Base-by-base conservation (phyloP, 2,329 filamentous ascomycete genomes). In the Neonectria coccinea region DNA sequence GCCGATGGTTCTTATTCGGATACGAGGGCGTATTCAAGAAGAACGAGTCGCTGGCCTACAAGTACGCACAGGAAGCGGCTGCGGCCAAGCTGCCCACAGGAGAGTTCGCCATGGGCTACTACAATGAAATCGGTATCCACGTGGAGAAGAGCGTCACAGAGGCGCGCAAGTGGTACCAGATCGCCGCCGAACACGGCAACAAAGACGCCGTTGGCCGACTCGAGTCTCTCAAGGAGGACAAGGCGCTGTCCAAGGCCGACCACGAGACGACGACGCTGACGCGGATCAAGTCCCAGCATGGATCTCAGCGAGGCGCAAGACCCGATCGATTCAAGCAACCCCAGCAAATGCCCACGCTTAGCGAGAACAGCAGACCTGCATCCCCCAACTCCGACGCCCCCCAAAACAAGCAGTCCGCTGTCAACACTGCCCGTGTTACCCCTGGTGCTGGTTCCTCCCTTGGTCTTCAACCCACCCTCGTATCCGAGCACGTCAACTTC, bases 1-100 rank as follows among this genome's bases (percentile, higher is more conserved):
- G 95, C 79, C 96, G 97, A 79, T 99, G 96, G 96, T 99, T 98
- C 76, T 85, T 99, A 29, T 98, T 97, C 74, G 96, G 96, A 3
- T 94, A 96, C 69, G 95, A 98, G 70, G 91, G 91, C 22, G 86
- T 97, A 7, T 97, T 99, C 75, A 88, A 92, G 65, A 98, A 98
- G 85, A 98, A 97, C 74, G 96, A 99, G 79, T 92, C 95, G 76
- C 82, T 98, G 53, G 95, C 96, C 7, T 99, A 92, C 79, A 91
- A 89, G 56, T 98, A 97, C 75, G 96, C 96, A 1, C 89, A 95
- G 72, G 88, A 95, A 70, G 96, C 96, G 11, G 95, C 96, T 9
- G 84, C 88, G 55, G 88, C 89, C 42, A 94, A 94, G 59, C 85
- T 98, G 53, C 86, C 93, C 0, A 98, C 94, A 0, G 96, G 94